Conservation (phyloP, 73 alveolate genomes). For the Paramecium sonneborni region DNA sequence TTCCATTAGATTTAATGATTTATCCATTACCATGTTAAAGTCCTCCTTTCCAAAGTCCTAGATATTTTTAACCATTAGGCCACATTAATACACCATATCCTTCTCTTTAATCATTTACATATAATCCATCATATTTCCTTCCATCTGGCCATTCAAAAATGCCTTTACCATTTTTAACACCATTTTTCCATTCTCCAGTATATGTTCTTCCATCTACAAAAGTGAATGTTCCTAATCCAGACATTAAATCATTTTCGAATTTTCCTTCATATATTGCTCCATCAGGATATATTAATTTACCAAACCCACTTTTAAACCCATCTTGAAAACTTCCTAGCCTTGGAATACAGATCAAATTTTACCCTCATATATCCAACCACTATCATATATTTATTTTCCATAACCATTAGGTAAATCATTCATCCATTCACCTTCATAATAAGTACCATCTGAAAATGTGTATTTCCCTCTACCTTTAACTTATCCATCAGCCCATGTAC, state of each 20-base stretch:
- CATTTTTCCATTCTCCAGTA: constrained; percentile 67
- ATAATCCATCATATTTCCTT: constrained; percentile 42
- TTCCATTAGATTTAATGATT: background rate
- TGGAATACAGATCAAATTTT: constrained; percentile 19
- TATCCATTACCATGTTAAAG: background rate
- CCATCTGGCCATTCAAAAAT: constrained; percentile 63
- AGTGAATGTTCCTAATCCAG: constrained; percentile 30
- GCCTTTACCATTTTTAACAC: constrained; percentile 51
- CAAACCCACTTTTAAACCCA: constrained; percentile 66
- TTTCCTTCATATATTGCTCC: constrained; percentile 71
- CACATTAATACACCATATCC: constrained; percentile 17
- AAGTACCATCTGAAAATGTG: constrained; percentile 59
- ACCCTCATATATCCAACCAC: constrained; percentile 66
- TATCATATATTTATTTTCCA: constrained; percentile 63
- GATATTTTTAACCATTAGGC: background rate
- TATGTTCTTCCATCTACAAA: constrained; percentile 66
- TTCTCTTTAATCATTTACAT: constrained; percentile 13
- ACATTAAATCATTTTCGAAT: constrained; percentile 54
- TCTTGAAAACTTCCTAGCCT: constrained; percentile 60
- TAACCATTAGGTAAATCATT: constrained; percentile 66
- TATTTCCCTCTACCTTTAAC: background rate
- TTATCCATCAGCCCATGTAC: constrained; percentile 44
- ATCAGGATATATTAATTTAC: constrained; percentile 44
- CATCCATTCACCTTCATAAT: constrained; percentile 67
- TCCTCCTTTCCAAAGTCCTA: constrained; percentile 10